phyloP scores from a whole-genome alignment of 257 asterid species.

The Echium plantagineum region DNA sequence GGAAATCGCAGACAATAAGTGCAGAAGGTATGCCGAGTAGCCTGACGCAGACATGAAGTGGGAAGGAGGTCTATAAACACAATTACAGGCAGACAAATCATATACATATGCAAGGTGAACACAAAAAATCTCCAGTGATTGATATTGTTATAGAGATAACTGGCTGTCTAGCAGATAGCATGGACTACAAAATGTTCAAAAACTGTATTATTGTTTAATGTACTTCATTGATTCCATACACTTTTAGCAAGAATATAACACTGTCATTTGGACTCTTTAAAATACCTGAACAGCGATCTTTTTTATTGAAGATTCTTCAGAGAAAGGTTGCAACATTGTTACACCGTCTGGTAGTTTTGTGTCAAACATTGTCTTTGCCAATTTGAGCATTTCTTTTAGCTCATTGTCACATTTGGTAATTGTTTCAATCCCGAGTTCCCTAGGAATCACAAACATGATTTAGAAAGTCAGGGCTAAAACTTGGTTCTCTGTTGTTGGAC shows the following conservation, averaged over 20 bases:
- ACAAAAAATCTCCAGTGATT: too few species aligned
- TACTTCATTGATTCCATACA: not conserved
- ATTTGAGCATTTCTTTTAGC: slow-evolving; percentile 58
- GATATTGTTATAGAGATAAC: too few species aligned
- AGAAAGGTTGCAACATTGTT: slow-evolving; percentile 78
- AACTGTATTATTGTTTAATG: too few species aligned
- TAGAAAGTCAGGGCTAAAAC: not conserved
- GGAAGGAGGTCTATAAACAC: not conserved
- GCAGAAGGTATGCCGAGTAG: not conserved
- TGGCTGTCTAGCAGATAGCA: too few species aligned
- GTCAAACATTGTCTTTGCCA: slow-evolving; percentile 90
- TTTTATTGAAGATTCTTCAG: slow-evolving; percentile 84
- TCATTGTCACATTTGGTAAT: slow-evolving; percentile 55
- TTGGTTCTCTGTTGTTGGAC: not conserved
- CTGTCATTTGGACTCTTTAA: not conserved
- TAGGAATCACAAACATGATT: slow-evolving; percentile 11
- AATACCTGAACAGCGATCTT: slow-evolving; percentile 72
- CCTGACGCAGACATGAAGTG: not conserved
- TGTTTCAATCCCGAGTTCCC: slow-evolving; percentile 90
- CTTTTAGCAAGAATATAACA: not conserved
- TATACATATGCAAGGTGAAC: too few species aligned
- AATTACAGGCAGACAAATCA: too few species aligned
- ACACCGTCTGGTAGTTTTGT: slow-evolving; percentile 95
- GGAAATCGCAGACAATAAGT: not conserved
- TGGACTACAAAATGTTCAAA: too few species aligned